These are phyloP conservation scores for Diplodia intermedia DNA, from an alignment of 2,329 filamentous ascomycete genomes.

Conservation along the genomic window DNA sequence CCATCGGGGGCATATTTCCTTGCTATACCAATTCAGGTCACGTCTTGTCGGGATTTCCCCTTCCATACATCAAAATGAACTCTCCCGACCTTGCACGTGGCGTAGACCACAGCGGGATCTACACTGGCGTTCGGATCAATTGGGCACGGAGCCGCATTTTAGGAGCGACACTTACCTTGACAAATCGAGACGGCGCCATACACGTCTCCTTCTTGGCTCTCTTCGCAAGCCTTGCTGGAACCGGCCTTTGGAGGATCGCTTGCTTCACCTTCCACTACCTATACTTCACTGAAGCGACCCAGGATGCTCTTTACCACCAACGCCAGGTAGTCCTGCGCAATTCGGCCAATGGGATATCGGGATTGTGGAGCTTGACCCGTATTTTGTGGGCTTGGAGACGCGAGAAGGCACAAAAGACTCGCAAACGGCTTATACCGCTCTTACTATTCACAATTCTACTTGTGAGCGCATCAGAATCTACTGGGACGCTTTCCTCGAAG, in stretches of 20 bases:
- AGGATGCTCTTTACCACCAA: slow-evolving; percentile 45
- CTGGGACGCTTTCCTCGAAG: slow-evolving; percentile 45
- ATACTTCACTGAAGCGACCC: slow-evolving; percentile 34
- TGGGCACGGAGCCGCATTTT: slow-evolving; percentile 26
- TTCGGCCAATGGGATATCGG: slow-evolving; percentile 37
- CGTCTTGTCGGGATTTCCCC: too few species aligned
- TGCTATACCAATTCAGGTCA: too few species aligned
- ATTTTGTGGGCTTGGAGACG: slow-evolving; percentile 32
- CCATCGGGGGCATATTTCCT: too few species aligned
- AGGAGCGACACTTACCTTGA: slow-evolving; percentile 38
- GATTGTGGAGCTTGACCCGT: slow-evolving; percentile 25
- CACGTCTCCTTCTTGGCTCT: slow-evolving; percentile 40
- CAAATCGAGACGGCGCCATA: slow-evolving; percentile 33
- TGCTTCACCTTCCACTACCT: slow-evolving; percentile 41
- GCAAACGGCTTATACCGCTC: slow-evolving; percentile 37
- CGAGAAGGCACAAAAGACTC: neutral
- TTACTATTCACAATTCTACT: slow-evolving; percentile 37
- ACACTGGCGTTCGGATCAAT: slow-evolving; percentile 38
- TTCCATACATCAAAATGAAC: neutral
- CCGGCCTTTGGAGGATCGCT: slow-evolving; percentile 42
- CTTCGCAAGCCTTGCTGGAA: slow-evolving; percentile 36
- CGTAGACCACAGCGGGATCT: neutral
- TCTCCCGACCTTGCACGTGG: neutral
- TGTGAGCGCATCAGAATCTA: slow-evolving; percentile 38
- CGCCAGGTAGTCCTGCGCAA: slow-evolving; percentile 47